Evolutionary conservation across 139 green algal species (phyloP), one percentile per base, ranked within the genome.

Genomic region (Micromonas pusilla): DNA sequence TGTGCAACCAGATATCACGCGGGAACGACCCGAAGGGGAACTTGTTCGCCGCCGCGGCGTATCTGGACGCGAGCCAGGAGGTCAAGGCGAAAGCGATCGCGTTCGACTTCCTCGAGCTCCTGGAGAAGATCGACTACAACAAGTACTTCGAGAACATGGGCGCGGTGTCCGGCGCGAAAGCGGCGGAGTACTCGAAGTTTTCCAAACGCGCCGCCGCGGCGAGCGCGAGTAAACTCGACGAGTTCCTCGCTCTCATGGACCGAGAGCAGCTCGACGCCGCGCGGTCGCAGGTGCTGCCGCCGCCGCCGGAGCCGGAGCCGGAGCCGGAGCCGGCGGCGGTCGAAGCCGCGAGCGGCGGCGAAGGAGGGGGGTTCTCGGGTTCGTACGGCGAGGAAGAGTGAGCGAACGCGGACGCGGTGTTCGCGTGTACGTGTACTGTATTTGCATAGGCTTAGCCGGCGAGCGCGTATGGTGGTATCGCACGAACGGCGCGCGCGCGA

Each of bases 141-240:
- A 79, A 72, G 73, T 79, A 79, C 32, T 79, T 73, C 57, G 73
- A 79, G 38, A 79, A 60, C 20, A 62, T 73, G 62, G 33, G 62
- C 32, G 45, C 60, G 23, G 62, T 62, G 68, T 33, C 20, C 68
- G 68, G 68, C 19, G 5, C 5, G 2, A 75, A 60, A 2, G 68
- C 68, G 5, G 38, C 37, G 5, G 38, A 75, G 37, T 75, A 75
- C 68, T 28, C 37, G 19, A 32, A 64, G 25, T 75, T 75, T 3
- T 37, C 19, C 36, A 39, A 38, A 1, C 60, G 62, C 3, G 68
- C 68, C 0, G 33, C 26, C 37, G 28, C 21, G 21, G 33, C 26
- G 34, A 16, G 34, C 6, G 37, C 53, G 16, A 26, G 1, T 21
- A 75, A 75, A 36, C 37, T 75, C 38, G 36, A 75, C 5, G 38